Percentiles rank a stretch among this genome's conserved stretches.
phyloP scores from a whole-genome alignment of 1,139 yeast genomes.

The Yamadazyma mexicana region DNA sequence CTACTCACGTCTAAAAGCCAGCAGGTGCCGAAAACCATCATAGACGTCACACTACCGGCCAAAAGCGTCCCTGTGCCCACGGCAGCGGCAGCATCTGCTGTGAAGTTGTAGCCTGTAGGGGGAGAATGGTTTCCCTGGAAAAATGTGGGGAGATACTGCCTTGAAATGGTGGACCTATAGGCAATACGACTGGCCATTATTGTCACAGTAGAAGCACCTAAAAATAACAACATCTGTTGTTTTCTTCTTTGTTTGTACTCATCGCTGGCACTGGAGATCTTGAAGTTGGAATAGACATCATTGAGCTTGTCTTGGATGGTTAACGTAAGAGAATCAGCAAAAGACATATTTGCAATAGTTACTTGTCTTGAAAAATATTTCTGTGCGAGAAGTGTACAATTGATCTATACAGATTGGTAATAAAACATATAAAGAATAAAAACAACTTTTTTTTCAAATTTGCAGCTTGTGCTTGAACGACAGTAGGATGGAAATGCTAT shows the following conservation, averaged over 20 bases:
- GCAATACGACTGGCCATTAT: conserved; percentile 73
- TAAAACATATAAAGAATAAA: conserved; percentile 11
- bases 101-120: conserved; percentile 70
- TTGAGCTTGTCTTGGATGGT: background rate
- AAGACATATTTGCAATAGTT: background rate
- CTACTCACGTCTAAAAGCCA: conserved; percentile 77
- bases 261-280: conserved; percentile 37
- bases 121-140: conserved; percentile 88
- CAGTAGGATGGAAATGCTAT: background rate
- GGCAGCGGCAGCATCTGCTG: conserved; percentile 85
- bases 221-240: conserved; percentile 69
- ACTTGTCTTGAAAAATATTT: conserved; percentile 1
- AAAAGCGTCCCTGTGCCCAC: conserved; percentile 78
- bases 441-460: conserved; percentile 9
- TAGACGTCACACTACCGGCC: conserved; percentile 70
- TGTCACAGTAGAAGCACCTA: conserved; percentile 72
- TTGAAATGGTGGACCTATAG: conserved; percentile 66
- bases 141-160: conserved; percentile 75
- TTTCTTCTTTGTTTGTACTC: conserved; percentile 59
- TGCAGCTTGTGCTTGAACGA: conserved; percentile 5
- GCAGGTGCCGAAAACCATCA: conserved; percentile 72
- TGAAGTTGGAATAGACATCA: conserved; percentile 24
- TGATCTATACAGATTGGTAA: conserved; percentile 10
- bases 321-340: background rate
- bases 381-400: conserved; percentile 7